A percentile compares a stretch with the other conserved stretches of the same genome.
phyloP scores from a whole-genome alignment of 257 asterid species.

The Forsythia suspensa region DNA sequence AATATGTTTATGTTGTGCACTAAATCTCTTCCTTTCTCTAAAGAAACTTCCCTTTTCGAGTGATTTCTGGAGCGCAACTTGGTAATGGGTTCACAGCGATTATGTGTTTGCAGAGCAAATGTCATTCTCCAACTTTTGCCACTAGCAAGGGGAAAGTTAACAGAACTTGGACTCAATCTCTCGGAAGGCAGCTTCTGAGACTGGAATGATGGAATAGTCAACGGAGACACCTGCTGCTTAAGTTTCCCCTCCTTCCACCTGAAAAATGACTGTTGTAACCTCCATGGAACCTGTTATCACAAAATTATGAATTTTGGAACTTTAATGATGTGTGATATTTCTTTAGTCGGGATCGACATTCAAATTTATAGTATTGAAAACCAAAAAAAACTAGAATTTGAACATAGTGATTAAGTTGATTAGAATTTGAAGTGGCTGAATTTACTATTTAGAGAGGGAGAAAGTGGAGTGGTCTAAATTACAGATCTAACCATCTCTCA shows the following conservation, averaged over 20 bases:
- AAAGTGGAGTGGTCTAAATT: not conserved
- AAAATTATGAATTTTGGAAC: not conserved
- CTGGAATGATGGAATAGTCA: not conserved
- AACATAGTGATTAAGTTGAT: not conserved
- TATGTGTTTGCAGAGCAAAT: constrained; percentile 28
- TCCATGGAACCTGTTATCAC: constrained; percentile 57
- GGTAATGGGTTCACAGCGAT: constrained; percentile 19
- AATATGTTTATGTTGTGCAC: constrained; percentile 50
- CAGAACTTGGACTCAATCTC: constrained; percentile 21
- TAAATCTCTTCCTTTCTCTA: constrained; percentile 23
- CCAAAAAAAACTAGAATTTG: not conserved
- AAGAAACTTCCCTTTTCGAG: constrained; percentile 34
- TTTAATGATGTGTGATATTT: not conserved
- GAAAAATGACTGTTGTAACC: constrained; percentile 48
- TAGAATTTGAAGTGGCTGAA: not conserved
- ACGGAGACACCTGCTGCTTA: constrained; percentile 23
- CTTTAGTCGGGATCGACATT: not conserved
- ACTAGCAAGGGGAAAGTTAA: constrained; percentile 39
- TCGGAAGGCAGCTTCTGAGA: constrained; percentile 18
- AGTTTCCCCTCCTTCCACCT: constrained; percentile 49
- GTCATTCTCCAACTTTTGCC: constrained; percentile 46
- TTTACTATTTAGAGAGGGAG: not conserved
- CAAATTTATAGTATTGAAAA: not conserved
- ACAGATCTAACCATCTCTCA: not conserved
- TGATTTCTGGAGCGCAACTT: constrained; percentile 30